Percentiles rank a stretch among this genome's conserved stretches.
phyloP scores from a whole-genome alignment of 495 filamentous ascomycete genomes.

The Xylaria curta region DNA sequence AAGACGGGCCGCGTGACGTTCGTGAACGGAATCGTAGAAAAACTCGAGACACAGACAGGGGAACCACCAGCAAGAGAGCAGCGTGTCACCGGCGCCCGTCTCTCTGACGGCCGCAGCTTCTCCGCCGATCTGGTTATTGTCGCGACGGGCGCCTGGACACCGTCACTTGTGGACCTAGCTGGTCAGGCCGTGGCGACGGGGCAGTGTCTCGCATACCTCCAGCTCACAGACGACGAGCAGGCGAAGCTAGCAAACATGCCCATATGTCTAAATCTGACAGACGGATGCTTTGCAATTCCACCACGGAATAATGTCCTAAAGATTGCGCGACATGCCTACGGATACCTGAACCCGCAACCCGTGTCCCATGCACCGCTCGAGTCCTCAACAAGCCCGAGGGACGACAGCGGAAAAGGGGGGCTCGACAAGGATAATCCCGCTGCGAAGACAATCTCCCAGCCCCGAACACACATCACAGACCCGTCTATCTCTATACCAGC shows the following conservation, averaged over 20 bases:
- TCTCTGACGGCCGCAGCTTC: slow-evolving; percentile 60
- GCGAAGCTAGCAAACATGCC: slow-evolving; percentile 67
- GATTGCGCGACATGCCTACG: slow-evolving; percentile 80
- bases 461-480: slow-evolving; percentile 53
- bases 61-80: slow-evolving; percentile 9
- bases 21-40: slow-evolving; percentile 64
- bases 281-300: slow-evolving; percentile 84
- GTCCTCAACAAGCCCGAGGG: neutral
- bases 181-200: slow-evolving; percentile 78
- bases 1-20: slow-evolving; percentile 67
- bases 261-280: slow-evolving; percentile 77
- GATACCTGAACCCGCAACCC: slow-evolving; percentile 75
- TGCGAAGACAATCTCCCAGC: slow-evolving; percentile 47
- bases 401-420: neutral
- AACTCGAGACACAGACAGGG: slow-evolving; percentile 53
- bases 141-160: slow-evolving; percentile 87
- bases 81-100: slow-evolving; percentile 57
- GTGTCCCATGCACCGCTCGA: slow-evolving; percentile 52
- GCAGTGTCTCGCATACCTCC: slow-evolving; percentile 79
- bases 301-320: slow-evolving; percentile 75
- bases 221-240: slow-evolving; percentile 72
- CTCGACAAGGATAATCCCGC: neutral
- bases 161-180: slow-evolving; percentile 75
- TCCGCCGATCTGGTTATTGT: slow-evolving; percentile 76
- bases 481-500: slow-evolving; percentile 54